A percentile compares a stretch with the other conserved stretches of the same genome.
Evolutionary conservation across 257 asterid genomes (phyloP).

Genomic region (Sherardia arvensis): DNA sequence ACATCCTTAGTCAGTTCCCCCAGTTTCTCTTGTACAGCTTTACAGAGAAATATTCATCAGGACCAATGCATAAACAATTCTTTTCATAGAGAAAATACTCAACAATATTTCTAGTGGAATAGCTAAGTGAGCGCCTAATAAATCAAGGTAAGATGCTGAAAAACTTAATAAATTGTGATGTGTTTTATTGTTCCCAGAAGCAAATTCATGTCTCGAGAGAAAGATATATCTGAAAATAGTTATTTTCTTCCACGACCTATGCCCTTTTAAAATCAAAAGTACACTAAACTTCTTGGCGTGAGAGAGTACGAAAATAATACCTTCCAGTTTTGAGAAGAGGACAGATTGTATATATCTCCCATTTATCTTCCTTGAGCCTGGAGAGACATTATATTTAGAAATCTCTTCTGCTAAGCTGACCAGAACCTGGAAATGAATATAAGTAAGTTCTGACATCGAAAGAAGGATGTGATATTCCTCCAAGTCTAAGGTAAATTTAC

Average conservation of each 20-base stretch:
- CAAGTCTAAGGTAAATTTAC: background rate
- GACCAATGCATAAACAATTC: constrained; percentile 1
- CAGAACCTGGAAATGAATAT: constrained; percentile 47
- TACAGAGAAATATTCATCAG: constrained; percentile 15
- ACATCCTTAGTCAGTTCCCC: constrained; percentile 70
- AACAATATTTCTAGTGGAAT: background rate
- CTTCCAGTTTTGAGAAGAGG: constrained; percentile 59
- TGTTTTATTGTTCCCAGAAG: no score
- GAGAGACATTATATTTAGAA: constrained; percentile 48
- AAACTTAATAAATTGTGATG: no score
- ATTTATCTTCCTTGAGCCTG: constrained; percentile 71
- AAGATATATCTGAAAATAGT: background rate
- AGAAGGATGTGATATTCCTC: background rate
- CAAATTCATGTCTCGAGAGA: no score
- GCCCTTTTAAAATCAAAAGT: background rate
- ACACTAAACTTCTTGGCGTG: background rate
- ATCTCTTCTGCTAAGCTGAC: constrained; percentile 67
- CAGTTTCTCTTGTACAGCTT: constrained; percentile 66
- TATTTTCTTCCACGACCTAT: no score
- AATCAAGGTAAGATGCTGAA: no score
- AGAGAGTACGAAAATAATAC: constrained; percentile 23
- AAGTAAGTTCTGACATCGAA: background rate
- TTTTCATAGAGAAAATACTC: background rate
- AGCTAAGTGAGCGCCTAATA: no score
- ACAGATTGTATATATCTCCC: constrained; percentile 83